These are phyloP conservation scores for Symbiodinium pilosum DNA, from an alignment of 73 alveolate species.

Conservation along the genomic window DNA sequence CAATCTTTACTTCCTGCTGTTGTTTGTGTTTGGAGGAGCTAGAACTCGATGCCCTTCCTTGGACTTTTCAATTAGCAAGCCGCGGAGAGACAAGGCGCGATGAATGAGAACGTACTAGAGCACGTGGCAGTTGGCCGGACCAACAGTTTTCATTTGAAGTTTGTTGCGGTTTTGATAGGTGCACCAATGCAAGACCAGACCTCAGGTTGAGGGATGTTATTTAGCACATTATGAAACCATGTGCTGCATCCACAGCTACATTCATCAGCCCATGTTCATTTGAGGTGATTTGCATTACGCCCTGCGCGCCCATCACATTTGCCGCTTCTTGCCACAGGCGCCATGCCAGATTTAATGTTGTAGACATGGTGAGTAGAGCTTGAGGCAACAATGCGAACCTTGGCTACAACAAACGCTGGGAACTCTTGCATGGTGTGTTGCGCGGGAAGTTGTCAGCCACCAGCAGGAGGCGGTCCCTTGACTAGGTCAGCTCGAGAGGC, in stretches of 20 bases:
- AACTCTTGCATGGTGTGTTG: slow-evolving; percentile 5
- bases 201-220: background rate
- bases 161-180: too few relatives aligned
- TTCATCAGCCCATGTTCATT: too few relatives aligned
- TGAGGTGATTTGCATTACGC: slow-evolving; percentile 72
- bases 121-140: too few relatives aligned
- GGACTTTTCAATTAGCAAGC: slow-evolving; percentile 82
- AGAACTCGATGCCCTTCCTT: slow-evolving; percentile 38
- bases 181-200: slow-evolving; percentile 39
- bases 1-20: too few relatives aligned
- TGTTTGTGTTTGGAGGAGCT: slow-evolving; percentile 16
- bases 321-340: slow-evolving; percentile 83
- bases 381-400: slow-evolving; percentile 58
- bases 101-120: too few relatives aligned
- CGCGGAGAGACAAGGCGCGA: slow-evolving; percentile 60
- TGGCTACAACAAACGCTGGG: slow-evolving; percentile 62
- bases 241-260: too few relatives aligned
- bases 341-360: background rate
- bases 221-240: background rate
- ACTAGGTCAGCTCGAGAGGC: slow-evolving; percentile 62
- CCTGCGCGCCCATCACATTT: slow-evolving; percentile 63
- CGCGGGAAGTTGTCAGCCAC: too few relatives aligned
- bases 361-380: background rate
- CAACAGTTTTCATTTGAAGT: too few relatives aligned
- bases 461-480: background rate